Conservation (phyloP, 257 asterid species). For the Solanum verrucosum region DNA sequence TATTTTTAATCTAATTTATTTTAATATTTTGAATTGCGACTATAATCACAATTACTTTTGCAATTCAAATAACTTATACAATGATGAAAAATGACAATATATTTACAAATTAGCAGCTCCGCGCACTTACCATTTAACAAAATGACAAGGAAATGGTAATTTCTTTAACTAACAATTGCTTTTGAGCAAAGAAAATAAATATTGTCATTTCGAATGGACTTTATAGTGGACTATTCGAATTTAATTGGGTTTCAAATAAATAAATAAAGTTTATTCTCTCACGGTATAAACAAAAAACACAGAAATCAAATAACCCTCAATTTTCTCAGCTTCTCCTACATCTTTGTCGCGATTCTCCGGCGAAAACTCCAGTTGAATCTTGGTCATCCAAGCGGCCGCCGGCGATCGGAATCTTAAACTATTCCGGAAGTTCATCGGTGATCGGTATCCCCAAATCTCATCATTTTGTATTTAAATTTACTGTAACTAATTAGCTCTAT, state of each 20-base stretch:
- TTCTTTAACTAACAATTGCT: not conserved
- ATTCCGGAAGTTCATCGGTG: not conserved
- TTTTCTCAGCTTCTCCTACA: not conserved
- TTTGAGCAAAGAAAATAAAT: not conserved
- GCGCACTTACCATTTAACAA: not conserved
- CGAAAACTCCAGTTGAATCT: not conserved
- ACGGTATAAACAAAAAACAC: too few species aligned
- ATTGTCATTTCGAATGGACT: accelerated
- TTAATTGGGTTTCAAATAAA: too few species aligned
- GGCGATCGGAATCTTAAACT: not conserved
- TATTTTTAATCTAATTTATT: too few species aligned
- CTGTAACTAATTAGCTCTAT: not conserved
- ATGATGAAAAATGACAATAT: not conserved
- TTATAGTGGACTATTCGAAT: too few species aligned
- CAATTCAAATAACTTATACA: not conserved
- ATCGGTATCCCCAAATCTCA: not conserved
- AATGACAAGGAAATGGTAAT: not conserved
- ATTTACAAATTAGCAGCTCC: not conserved
- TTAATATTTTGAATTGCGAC: too few species aligned
- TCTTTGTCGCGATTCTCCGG: not conserved
- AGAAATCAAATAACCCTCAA: not conserved
- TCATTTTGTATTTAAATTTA: not conserved
- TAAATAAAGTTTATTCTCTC: too few species aligned
- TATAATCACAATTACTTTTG: too few species aligned
- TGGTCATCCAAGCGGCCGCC: not conserved